Evolutionary conservation across 2,329 filamentous ascomycete species (phyloP), one percentile per base, ranked within the genome.

Genomic region (Penicillium sp.): DNA sequence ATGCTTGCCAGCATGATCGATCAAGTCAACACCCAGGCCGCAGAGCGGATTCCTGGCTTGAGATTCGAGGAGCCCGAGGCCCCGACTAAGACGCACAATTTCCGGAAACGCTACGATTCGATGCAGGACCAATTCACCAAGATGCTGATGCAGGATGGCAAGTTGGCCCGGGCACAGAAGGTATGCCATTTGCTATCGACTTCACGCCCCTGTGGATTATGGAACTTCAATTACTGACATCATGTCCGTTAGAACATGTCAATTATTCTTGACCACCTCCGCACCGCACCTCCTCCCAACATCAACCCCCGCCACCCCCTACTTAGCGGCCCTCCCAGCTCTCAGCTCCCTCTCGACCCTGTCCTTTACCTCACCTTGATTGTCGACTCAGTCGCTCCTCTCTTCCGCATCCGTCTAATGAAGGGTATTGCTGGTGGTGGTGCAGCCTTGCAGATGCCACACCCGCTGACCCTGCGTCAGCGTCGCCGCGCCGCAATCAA

Each of bases 351-450:
- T 2, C 85, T 96, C 29, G 90, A 97, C 74, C 94, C 94, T 1
- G 82, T 95, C 52, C 83, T 90, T 52, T 99, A 97, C 78, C 86
- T 99, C 46, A 90, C 89, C 12, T 82, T 95, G 29, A 92, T 92
- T 29, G 87, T 99, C 67, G 94, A 99, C 80, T 95, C 90, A 9
- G 88, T 99, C 23, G 90, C 92, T 1, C 94, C 94, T 9, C 82
- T 99, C 15, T 80, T 99, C 68, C 88, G 89, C 63, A 87, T 99
- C 69, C 85, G 86, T 52, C 83, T 83, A 58, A 83, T 91, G 66
- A 85, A 85, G 67, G 92, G 91, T 63, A 84, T 89, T 33, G 90
- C 89, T 1, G 93, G 93, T 75, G 94, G 94, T 79, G 94, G 94
- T 74, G 83, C 85, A 33, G 84, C 90, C 12, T 82, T 97, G 55